These are phyloP conservation scores for Solanum sejunctum DNA, from an alignment of 257 asterid species.

Conservation along the genomic window DNA sequence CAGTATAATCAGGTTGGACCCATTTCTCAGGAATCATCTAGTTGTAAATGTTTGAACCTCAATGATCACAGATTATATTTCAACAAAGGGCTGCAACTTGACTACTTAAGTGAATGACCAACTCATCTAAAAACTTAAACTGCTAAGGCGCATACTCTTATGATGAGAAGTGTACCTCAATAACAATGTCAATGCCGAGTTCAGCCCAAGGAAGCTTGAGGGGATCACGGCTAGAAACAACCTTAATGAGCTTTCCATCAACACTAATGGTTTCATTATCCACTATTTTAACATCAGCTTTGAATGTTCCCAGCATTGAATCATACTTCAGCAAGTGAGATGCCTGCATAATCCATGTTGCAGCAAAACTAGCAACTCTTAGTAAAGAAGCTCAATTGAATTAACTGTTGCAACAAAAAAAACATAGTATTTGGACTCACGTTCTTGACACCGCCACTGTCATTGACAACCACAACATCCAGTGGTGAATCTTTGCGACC, in stretches of 20 bases:
- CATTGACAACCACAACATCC: conserved; percentile 72
- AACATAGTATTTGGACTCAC: conserved; percentile 21
- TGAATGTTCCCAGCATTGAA: conserved; percentile 88
- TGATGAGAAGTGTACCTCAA: conserved; percentile 37
- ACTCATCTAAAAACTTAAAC: neutral
- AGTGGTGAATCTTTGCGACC: conserved; percentile 89
- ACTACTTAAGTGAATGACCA: neutral
- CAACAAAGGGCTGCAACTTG: neutral
- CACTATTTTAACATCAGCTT: conserved; percentile 72
- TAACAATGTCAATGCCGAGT: conserved; percentile 81
- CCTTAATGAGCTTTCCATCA: conserved; percentile 74
- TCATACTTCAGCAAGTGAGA: conserved; percentile 88
- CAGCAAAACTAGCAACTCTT: neutral
- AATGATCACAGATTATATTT: neutral
- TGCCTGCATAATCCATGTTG: conserved; percentile 33
- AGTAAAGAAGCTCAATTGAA: neutral
- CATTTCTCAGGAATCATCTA: neutral
- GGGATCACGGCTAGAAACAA: conserved; percentile 81
- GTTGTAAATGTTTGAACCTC: neutral
- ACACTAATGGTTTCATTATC: conserved; percentile 78
- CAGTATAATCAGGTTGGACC: neutral
- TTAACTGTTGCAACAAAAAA: neutral
- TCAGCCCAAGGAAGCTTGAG: conserved; percentile 95
- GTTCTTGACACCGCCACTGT: conserved; percentile 91
- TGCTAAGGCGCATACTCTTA: neutral